Conservation (phyloP, 2,329 filamentous ascomycete species). For the Tolypocladium endophyticum region DNA sequence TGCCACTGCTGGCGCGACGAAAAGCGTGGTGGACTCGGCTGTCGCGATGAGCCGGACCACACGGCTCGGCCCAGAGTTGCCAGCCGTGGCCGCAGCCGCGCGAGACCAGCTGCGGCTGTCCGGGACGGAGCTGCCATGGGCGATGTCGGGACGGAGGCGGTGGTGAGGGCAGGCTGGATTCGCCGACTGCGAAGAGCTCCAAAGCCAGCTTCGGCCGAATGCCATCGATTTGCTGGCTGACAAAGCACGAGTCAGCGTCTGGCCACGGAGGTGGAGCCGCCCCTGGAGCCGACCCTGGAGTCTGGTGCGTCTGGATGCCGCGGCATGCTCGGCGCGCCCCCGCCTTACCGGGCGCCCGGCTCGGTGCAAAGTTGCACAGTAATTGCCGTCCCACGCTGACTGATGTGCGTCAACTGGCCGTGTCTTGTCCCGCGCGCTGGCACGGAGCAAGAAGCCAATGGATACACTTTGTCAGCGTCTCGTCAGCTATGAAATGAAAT, state of each 20-base stretch:
- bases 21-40: background rate
- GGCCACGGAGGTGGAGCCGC: background rate
- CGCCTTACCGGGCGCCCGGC: too few species aligned
- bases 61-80: background rate
- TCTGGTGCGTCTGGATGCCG: background rate
- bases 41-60: background rate
- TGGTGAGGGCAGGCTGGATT: background rate
- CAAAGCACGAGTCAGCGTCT: background rate
- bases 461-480: background rate
- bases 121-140: conserved; percentile 7
- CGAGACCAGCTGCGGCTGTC: conserved; percentile 1
- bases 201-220: background rate
- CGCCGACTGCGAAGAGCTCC: background rate
- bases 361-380: background rate
- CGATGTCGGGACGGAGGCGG: conserved; percentile 1
- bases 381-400: background rate
- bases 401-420: background rate
- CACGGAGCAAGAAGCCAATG: background rate
- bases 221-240: background rate
- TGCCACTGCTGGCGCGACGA: conserved; percentile 5
- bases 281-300: too few species aligned
- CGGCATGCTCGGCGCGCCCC: background rate
- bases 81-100: background rate
- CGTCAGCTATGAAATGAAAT: background rate
- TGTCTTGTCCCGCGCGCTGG: background rate